A percentile compares a stretch with the other conserved stretches of the same genome.
phyloP scores from a whole-genome alignment of 345 rosid species.

The Jatropha curcas region DNA sequence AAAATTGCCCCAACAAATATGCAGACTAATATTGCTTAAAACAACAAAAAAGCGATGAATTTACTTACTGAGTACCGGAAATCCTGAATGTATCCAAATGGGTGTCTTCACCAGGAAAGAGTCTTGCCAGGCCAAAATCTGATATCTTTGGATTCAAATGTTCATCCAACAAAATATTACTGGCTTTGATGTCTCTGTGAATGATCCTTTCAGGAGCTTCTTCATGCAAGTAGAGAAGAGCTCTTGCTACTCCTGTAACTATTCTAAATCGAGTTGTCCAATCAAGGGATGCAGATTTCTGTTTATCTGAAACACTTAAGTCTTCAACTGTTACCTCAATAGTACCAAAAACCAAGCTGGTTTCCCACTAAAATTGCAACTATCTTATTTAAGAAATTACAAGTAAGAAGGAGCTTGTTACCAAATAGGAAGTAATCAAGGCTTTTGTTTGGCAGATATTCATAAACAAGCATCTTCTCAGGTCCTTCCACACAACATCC shows the following conservation, averaged over 20 bases:
- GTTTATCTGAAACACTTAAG: constrained; percentile 16
- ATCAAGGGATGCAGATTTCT: constrained; percentile 23
- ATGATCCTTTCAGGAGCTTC: constrained; percentile 37
- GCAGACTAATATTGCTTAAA: not conserved
- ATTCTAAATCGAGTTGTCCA: constrained; percentile 28
- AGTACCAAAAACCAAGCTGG: not conserved
- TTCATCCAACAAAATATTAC: constrained; percentile 35
- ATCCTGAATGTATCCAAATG: constrained; percentile 69
- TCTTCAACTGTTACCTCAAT: not conserved
- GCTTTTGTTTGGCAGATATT: constrained; percentile 36
- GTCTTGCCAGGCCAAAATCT: constrained; percentile 41
- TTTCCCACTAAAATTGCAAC: not conserved
- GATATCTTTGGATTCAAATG: constrained; percentile 32
- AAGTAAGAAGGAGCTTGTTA: not conserved
- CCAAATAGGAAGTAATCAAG: constrained; percentile 35
- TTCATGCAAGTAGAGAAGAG: constrained; percentile 35
- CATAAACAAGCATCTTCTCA: constrained; percentile 40
- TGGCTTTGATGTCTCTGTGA: constrained; percentile 38
- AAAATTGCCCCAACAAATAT: not conserved
- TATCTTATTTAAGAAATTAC: not conserved
- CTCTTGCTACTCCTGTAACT: constrained; percentile 32
- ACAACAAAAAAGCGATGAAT: constrained; percentile 10
- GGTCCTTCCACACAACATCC: constrained; percentile 37
- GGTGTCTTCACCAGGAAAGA: constrained; percentile 72
- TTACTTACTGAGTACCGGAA: constrained; percentile 86